Evolutionary conservation across 768 basidiomycete species (phyloP).

Genomic region (Trametes maxima): DNA sequence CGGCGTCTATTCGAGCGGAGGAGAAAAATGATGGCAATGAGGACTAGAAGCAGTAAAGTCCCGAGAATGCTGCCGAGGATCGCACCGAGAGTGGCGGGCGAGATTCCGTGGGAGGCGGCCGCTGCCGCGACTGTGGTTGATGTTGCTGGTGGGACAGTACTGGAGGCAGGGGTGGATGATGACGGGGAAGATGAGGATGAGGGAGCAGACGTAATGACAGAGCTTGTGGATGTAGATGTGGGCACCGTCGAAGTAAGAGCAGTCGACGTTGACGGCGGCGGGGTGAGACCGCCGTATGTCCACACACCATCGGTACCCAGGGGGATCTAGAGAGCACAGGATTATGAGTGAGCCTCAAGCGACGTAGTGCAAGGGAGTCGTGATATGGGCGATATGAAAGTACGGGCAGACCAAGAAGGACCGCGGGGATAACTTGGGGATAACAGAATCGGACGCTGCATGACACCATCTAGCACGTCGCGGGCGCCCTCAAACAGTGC

Average conservation of each 20-base stretch:
- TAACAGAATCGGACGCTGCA: no score
- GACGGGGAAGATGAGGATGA: conserved; percentile 18
- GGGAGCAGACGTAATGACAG: conserved; percentile 23
- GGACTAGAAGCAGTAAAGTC: conserved; percentile 57
- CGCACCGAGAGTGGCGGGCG: conserved; percentile 48
- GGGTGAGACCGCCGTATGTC: conserved; percentile 74
- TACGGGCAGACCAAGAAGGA: not conserved
- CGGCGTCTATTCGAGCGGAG: conserved; percentile 30
- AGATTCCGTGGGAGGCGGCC: conserved; percentile 26
- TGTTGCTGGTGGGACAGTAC: conserved; percentile 4
- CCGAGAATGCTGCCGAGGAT: conserved; percentile 64
- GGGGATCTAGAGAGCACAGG: conserved; percentile 57
- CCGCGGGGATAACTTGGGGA: no score
- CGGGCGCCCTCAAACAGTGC: no score
- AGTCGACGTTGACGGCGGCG: conserved; percentile 50
- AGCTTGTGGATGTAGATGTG: conserved; percentile 11
- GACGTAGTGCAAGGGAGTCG: not conserved
- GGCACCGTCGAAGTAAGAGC: conserved; percentile 22
- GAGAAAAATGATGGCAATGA: conserved; percentile 50
- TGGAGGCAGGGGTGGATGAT: conserved; percentile 5
- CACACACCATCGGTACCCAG: conserved; percentile 62
- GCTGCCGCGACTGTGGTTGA: conserved; percentile 15
- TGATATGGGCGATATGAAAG: not conserved
- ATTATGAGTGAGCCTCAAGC: not conserved
- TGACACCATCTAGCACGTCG: no score